Percentiles rank a stretch among this genome's conserved stretches.
Conservation (phyloP, 2,329 filamentous ascomycete species). For the Coleophoma cylindrospora region DNA sequence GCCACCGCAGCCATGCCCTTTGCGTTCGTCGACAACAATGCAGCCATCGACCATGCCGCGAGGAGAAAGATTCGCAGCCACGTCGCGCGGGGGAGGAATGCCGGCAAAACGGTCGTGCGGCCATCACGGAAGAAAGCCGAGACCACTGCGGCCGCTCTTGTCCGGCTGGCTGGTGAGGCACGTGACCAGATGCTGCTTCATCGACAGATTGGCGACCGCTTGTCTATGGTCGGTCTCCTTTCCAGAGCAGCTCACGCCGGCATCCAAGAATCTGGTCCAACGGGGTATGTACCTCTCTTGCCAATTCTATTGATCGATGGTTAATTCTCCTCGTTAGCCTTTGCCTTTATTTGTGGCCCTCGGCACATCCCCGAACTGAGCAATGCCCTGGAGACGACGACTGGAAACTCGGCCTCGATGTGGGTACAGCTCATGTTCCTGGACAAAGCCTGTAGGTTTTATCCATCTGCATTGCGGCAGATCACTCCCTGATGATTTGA, state of each 20-base stretch:
- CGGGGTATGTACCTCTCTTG: conserved; percentile 1
- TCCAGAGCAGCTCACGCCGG: conserved; percentile 2
- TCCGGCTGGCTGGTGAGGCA: not conserved
- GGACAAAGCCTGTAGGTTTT: conserved; percentile 26
- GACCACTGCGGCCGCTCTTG: not conserved
- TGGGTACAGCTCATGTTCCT: conserved; percentile 23
- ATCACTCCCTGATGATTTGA: not conserved
- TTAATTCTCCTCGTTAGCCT: conserved; percentile 1
- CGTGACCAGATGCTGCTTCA: not conserved
- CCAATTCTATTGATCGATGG: not conserved
- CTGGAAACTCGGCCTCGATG: conserved; percentile 3
- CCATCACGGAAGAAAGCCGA: conserved; percentile 3
- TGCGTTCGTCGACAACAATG: conserved; percentile 10
- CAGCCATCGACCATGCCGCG: conserved; percentile 6
- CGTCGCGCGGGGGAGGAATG: conserved; percentile 15
- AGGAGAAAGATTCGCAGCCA: conserved; percentile 13
- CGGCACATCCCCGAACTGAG: conserved; percentile 2
- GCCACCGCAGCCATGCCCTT: conserved; percentile 5
- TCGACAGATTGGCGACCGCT: conserved; percentile 7
- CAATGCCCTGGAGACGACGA: conserved; percentile 3
- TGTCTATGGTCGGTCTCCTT: conserved; percentile 8
- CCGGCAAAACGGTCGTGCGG: conserved; percentile 4
- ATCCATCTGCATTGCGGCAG: not conserved
- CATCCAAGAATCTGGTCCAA: conserved; percentile 5
- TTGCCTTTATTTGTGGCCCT: conserved; percentile 7